Evolutionary conservation across 768 basidiomycete species (phyloP).

Genomic region (Pholiota molesta): DNA sequence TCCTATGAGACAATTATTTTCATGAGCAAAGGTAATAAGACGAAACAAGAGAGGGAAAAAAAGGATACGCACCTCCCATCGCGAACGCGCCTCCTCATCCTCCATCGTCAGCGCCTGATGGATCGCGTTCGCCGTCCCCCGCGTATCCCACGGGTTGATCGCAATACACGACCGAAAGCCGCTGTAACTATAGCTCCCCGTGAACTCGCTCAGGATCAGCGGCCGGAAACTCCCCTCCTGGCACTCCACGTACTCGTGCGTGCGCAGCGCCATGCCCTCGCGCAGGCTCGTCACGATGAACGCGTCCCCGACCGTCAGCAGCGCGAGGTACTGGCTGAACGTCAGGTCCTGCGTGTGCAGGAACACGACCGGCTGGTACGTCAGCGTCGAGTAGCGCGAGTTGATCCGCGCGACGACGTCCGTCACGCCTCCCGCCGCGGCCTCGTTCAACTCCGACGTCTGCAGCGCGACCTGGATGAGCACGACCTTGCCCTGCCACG

Average conservation of each 20-base stretch:
- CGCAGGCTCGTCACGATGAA: constrained; percentile 84
- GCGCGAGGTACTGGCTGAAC: constrained; percentile 83
- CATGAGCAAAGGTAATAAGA: background rate
- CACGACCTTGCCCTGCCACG: constrained; percentile 79
- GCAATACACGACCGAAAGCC: constrained; percentile 88
- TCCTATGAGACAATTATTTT: constrained; percentile 41
- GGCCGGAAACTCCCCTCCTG: constrained; percentile 72
- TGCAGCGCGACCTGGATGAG: constrained; percentile 88
- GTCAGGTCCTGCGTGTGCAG: constrained; percentile 84
- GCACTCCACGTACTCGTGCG: constrained; percentile 86
- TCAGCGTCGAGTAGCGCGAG: constrained; percentile 79
- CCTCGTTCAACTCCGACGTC: constrained; percentile 76
- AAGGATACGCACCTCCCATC: constrained; percentile 66
- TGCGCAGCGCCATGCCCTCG: constrained; percentile 86
- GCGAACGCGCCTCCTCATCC: constrained; percentile 67
- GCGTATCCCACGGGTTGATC: constrained; percentile 84
- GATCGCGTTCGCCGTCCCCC: constrained; percentile 85
- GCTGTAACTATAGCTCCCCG: constrained; percentile 83
- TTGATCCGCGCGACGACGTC: constrained; percentile 83
- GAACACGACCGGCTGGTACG: constrained; percentile 88
- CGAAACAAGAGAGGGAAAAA: background rate
- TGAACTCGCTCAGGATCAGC: constrained; percentile 85
- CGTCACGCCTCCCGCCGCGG: constrained; percentile 72
- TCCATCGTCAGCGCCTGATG: constrained; percentile 78
- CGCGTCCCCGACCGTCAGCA: constrained; percentile 81